Evolutionary conservation across 2,329 filamentous ascomycete genomes (phyloP), one percentile per base, ranked within the genome.

Genomic region (Thelonectria discophora): DNA sequence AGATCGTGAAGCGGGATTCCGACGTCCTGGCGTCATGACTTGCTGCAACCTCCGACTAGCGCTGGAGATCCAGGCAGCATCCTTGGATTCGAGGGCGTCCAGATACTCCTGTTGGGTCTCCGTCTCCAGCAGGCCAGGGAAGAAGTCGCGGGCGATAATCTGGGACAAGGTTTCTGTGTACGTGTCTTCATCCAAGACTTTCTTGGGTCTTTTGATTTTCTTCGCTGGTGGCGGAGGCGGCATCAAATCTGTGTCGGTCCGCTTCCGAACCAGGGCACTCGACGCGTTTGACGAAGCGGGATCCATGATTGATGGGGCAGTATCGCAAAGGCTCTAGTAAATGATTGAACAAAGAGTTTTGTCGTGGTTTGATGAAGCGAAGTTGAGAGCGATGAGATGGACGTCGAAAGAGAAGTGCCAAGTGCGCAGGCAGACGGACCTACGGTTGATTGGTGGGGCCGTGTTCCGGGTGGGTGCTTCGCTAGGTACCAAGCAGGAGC

Each of bases 121-220:
- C 13, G 89, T 89, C 75, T 98, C 93, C 5, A 94, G 81, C 0
- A 99, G 83, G 0, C 94, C 95, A 0, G 95, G 95, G 72, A 98
- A 99, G 81, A 97, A 99, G 81, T 99, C 95, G 67, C 95, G 89
- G 10, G 93, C 92, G 65, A 99, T 97, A 74, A 99, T 98, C 69
- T 95, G 90, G 0, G 94, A 97, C 27, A 99, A 83, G 1, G 92
- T 91, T 60, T 93, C 88, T 2, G 93, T 95, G 77, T 99, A 99
- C 55, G 90, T 88, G 69, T 99, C 94, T 82, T 99, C 95, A 76
- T 97, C 93, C 27, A 99, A 86, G 27, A 97, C 88, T 64, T 90
- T 91, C 64, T 90, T 88, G 0, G 95, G 95, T 54, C 95, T 87
- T 78, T 97, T 97, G 73, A 97, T 97, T 60, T 93, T 90, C 77